phyloP scores from a whole-genome alignment of 2,329 filamentous ascomycete genomes.

The Fusarium aywerte region DNA sequence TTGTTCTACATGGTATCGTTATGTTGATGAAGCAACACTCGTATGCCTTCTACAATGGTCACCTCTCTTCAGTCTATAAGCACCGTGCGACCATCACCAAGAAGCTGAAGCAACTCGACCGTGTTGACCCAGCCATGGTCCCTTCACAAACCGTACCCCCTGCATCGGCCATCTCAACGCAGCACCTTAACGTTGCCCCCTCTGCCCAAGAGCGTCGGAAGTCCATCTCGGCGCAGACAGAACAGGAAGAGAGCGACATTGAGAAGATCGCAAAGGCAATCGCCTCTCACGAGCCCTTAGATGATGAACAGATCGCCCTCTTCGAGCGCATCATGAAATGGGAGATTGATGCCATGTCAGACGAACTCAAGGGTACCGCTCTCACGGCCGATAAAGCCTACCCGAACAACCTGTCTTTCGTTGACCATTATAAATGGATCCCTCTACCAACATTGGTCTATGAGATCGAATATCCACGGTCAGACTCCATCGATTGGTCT shows the following conservation, averaged over 20 bases:
- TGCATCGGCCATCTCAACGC: slow-evolving; percentile 56
- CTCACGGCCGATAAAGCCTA: slow-evolving; percentile 64
- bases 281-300: slow-evolving; percentile 68
- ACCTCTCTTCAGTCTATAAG: slow-evolving; percentile 71
- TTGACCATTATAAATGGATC: slow-evolving; percentile 77
- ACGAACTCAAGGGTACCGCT: slow-evolving; percentile 73
- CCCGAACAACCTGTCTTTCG: slow-evolving; percentile 73
- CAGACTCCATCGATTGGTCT: slow-evolving; percentile 74
- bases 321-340: slow-evolving; percentile 74
- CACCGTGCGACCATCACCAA: slow-evolving; percentile 57
- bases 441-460: slow-evolving; percentile 81
- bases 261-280: slow-evolving; percentile 71
- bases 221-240: slow-evolving; percentile 50
- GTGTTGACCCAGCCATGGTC: slow-evolving; percentile 58
- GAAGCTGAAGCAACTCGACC: slow-evolving; percentile 68
- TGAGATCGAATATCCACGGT: slow-evolving; percentile 79
- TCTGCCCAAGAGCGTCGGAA: slow-evolving; percentile 57
- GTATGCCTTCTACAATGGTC: slow-evolving; percentile 82
- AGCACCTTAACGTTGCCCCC: slow-evolving; percentile 56
- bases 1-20: slow-evolving; percentile 77
- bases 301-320: slow-evolving; percentile 68
- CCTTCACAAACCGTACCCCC: slow-evolving; percentile 57
- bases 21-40: slow-evolving; percentile 89
- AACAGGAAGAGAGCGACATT: slow-evolving; percentile 62
- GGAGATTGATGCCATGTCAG: slow-evolving; percentile 72